Percentiles rank a stretch among this genome's conserved stretches.
phyloP scores from a whole-genome alignment of 768 basidiomycete species.

The Suillus tomentosus region DNA sequence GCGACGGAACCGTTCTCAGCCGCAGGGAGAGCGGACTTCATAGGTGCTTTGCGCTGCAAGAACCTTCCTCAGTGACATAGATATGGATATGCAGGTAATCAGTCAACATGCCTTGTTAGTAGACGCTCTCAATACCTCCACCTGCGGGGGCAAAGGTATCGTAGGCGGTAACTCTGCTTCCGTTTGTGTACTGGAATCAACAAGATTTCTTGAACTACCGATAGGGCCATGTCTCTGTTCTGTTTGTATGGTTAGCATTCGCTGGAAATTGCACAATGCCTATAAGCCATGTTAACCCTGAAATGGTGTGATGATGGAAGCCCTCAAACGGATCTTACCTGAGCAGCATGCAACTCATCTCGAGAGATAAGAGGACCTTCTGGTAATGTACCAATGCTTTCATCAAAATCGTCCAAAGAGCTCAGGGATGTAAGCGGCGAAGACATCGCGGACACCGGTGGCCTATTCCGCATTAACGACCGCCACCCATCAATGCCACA shows the following conservation, averaged over 20 bases:
- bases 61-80: constrained; percentile 20
- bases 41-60: constrained; percentile 33
- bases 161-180: constrained; percentile 22
- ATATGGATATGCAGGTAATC: background rate
- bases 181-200: constrained; percentile 31
- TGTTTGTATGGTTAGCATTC: constrained; percentile 20
- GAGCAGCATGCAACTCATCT: constrained; percentile 61
- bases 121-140: constrained; percentile 22
- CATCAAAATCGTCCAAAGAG: constrained; percentile 64
- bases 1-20: constrained; percentile 19
- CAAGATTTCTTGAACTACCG: constrained; percentile 18
- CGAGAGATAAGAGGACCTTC: constrained; percentile 32
- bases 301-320: constrained; percentile 11
- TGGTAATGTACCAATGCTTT: constrained; percentile 26
- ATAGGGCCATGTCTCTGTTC: constrained; percentile 12
- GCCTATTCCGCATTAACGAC: constrained; percentile 9
- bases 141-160: constrained; percentile 17
- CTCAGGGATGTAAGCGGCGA: constrained; percentile 77
- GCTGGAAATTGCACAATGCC: constrained; percentile 44
- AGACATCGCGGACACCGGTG: constrained; percentile 50
- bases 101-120: constrained; percentile 23
- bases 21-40: constrained; percentile 20
- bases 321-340: constrained; percentile 41
- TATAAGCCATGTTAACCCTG: constrained; percentile 24
- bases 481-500: background rate